These are phyloP conservation scores for Globisporangium uncinulatum DNA, from an alignment of 352 stramenopile species.

Conservation along the genomic window DNA sequence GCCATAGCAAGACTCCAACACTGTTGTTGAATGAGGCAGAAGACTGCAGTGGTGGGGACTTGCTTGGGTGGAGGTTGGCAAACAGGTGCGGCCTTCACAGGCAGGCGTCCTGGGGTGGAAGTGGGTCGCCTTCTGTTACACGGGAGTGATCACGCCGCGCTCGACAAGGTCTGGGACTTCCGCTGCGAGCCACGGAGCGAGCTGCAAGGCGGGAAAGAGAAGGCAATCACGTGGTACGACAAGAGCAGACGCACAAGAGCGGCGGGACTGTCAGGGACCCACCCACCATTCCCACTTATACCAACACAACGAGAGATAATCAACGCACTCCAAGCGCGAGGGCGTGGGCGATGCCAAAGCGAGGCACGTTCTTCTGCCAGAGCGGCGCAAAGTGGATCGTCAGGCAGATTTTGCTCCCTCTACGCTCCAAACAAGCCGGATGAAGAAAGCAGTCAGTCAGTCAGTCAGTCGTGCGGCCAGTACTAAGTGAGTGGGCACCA, in stretches of 20 bases:
- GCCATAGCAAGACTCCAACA: too few species aligned
- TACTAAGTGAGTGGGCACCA: too few species aligned
- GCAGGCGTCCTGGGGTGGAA: too few species aligned
- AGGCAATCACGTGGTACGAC: not conserved
- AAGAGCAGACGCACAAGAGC: not conserved
- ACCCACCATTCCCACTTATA: not conserved
- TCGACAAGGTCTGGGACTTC: slow-evolving; percentile 85
- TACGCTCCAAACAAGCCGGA: not conserved
- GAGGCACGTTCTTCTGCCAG: slow-evolving; percentile 86
- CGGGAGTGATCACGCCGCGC: slow-evolving; percentile 62
- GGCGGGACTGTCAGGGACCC: too few species aligned
- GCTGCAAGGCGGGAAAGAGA: slow-evolving; percentile 22
- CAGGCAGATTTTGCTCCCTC: slow-evolving; percentile 84
- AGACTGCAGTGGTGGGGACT: too few species aligned
- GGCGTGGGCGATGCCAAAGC: slow-evolving; percentile 82
- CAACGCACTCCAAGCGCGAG: slow-evolving; percentile 70
- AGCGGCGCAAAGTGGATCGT: slow-evolving; percentile 87
- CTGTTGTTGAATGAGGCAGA: too few species aligned
- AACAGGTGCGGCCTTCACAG: too few species aligned
- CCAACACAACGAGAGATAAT: not conserved
- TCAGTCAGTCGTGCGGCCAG: too few species aligned
- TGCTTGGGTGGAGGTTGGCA: not conserved
- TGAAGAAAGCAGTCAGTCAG: too few species aligned
- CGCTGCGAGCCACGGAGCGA: slow-evolving; percentile 82
- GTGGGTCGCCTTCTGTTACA: too few species aligned